A percentile compares a stretch with the other conserved stretches of the same genome.
Conservation (phyloP, 2,329 filamentous ascomycete genomes). For the Paraphoma chrysanthemicola region DNA sequence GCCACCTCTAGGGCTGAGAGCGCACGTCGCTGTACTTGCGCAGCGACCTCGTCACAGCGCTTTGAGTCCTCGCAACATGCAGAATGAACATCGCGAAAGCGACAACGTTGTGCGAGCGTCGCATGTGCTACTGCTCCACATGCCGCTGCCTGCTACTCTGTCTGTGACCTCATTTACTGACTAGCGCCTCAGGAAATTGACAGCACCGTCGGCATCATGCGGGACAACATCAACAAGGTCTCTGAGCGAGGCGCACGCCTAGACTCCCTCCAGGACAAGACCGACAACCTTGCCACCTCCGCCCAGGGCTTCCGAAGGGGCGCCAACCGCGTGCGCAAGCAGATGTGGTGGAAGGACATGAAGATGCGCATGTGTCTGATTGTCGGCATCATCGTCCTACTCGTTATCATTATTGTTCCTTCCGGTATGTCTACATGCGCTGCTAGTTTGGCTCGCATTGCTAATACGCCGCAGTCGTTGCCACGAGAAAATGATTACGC, state of each 20-base stretch:
- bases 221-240: conserved; percentile 96
- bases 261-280: conserved; percentile 91
- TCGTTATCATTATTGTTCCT: conserved; percentile 94
- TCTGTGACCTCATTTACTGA: conserved; percentile 16
- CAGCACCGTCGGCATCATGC: conserved; percentile 93
- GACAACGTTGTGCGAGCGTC: not conserved
- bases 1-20: not conserved
- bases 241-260: conserved; percentile 90
- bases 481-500: conserved; percentile 31
- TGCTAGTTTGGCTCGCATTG: too few species aligned
- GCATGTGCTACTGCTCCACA: not conserved
- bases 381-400: conserved; percentile 85
- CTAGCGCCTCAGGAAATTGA: conserved; percentile 81
- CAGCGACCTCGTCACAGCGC: not conserved
- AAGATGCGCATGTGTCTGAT: conserved; percentile 99
- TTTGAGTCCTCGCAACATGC: not conserved
- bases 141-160: not conserved
- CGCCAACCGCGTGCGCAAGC: conserved; percentile 88
- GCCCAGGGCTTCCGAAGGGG: conserved; percentile 95
- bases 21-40: not conserved
- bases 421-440: conserved; percentile 67
- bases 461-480: conserved; percentile 35
- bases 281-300: conserved; percentile 87
- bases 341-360: conserved; percentile 99
- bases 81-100: not conserved